Evolutionary conservation across 1,284 basidiomycete genomes (phyloP).

Genomic region (Cryptococcus hybrid): DNA sequence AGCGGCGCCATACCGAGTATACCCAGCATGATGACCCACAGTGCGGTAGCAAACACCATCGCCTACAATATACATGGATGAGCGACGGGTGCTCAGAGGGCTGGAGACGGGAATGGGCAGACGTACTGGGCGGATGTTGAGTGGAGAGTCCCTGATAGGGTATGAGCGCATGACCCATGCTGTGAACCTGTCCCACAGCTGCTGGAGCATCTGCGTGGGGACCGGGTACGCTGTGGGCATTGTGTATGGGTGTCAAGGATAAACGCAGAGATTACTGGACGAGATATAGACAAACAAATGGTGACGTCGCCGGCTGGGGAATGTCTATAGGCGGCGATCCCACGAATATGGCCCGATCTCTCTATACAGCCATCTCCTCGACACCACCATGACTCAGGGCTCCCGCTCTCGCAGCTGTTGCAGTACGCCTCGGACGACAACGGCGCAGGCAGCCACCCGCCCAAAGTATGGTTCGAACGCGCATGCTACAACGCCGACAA

Average conservation of each 20-base stretch:
- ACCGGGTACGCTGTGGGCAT: slow-evolving; percentile 31
- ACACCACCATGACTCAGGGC: slow-evolving; percentile 4
- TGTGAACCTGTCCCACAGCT: slow-evolving; percentile 23
- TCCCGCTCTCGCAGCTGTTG: slow-evolving; percentile 12
- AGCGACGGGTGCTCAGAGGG: too few species aligned
- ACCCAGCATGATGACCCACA: slow-evolving; percentile 46
- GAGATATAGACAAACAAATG: neutral
- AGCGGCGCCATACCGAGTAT: slow-evolving; percentile 47
- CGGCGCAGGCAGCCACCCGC: slow-evolving; percentile 10
- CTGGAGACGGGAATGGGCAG: too few species aligned
- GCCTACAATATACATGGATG: slow-evolving; percentile 17
- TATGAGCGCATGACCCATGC: slow-evolving; percentile 34
- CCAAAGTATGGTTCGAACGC: slow-evolving; percentile 43
- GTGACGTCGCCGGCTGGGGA: neutral
- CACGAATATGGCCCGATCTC: neutral
- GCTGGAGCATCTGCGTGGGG: slow-evolving; percentile 35
- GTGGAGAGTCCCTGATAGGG: slow-evolving; percentile 36
- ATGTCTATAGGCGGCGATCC: neutral
- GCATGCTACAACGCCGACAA: slow-evolving; percentile 38
- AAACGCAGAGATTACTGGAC: neutral
- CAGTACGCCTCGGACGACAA: neutral
- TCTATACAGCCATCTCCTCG: neutral
- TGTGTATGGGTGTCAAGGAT: neutral
- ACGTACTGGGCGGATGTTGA: slow-evolving; percentile 43
- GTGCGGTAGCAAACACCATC: slow-evolving; percentile 42